Conservation (phyloP, 805 yeast genomes). For the Spathaspora passalidarum region DNA sequence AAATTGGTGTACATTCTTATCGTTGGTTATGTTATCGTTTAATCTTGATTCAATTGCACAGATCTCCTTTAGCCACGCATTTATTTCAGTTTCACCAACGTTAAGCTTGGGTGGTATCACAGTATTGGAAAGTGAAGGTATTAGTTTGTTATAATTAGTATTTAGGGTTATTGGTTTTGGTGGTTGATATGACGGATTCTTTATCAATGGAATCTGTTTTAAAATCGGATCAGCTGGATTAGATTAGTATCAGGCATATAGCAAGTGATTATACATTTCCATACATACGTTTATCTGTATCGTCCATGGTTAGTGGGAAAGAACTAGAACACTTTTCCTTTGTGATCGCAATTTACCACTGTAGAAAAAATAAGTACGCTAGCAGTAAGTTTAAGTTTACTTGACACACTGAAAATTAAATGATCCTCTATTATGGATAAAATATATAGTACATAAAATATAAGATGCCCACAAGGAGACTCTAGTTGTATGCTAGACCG, state of each 20-base stretch:
- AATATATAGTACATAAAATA: background rate
- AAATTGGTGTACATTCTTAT: slow-evolving; percentile 15
- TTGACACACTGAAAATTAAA: background rate
- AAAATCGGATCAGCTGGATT: slow-evolving; percentile 44
- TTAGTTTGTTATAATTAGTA: slow-evolving; percentile 40
- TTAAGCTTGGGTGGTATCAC: slow-evolving; percentile 38
- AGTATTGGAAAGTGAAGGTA: slow-evolving; percentile 30
- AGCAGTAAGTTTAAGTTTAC: too few relatives aligned
- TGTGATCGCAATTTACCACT: background rate
- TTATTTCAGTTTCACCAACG: slow-evolving; percentile 21
- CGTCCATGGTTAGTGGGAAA: slow-evolving; percentile 14
- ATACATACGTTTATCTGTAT: slow-evolving; percentile 21
- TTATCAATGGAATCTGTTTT: slow-evolving; percentile 53
- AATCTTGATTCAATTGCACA: slow-evolving; percentile 12
- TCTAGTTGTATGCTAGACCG: background rate
- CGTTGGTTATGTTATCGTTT: background rate
- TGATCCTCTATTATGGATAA: background rate
- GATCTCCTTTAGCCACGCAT: slow-evolving; percentile 25
- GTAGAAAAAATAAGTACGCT: background rate
- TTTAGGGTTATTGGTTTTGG: slow-evolving; percentile 57
- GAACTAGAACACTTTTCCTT: too few relatives aligned
- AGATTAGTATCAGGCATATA: slow-evolving; percentile 8
- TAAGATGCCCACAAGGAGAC: background rate
- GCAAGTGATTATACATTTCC: background rate
- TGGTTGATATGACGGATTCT: slow-evolving; percentile 49